Base-by-base conservation (phyloP, 345 rosid species). In the Gossypium ekmanianum region DNA sequence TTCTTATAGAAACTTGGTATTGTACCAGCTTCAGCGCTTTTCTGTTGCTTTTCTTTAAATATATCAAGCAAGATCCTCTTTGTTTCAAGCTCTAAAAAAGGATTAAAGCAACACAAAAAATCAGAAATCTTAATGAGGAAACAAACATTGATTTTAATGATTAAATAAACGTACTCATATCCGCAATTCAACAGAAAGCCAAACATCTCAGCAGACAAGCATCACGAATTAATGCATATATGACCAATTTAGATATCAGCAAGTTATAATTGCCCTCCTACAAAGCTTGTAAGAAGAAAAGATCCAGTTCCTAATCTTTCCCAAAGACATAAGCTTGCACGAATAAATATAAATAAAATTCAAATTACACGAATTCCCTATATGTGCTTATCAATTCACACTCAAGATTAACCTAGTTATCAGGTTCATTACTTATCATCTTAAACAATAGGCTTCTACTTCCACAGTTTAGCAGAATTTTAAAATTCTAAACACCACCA, bases 1-100 rank as follows among this genome's bases (percentile, higher is more conserved):
- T 95, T 93, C 88, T 93, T 95, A 74, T 93, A 95, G 84, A 95
- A 95, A 73, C 93, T 88, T 2, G 99, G 99, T 50, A 95, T 91
- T 11, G 92, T 39, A 57, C 97, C 98, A 18, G 92, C 93, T 82
- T 92, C 97, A 66, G 91, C 92, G 73, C 92, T 90, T 77, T 89
- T 93, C 78, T 90, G 97, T 65, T 95, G 98, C 89, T 93, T 95
- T 45, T 92, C 99, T 81, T 94, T 95, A 71, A 95, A 95, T 74
- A 95, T 93, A 72, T 93, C 99, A n/a, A 95, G 98, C 90, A 93
- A 87, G 63, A 95, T 93, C 79, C 94, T 89, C 91, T 95, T 95
- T 9, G 97, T 95, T 83, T 95, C 98, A 24, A 95, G 97, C 90
- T 95, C 99, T 95, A 69, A 22, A 77, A 83, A 44, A 39, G 39